Evolutionary conservation across 768 basidiomycete species (phyloP).

Genomic region (Kwoniella europaea): DNA sequence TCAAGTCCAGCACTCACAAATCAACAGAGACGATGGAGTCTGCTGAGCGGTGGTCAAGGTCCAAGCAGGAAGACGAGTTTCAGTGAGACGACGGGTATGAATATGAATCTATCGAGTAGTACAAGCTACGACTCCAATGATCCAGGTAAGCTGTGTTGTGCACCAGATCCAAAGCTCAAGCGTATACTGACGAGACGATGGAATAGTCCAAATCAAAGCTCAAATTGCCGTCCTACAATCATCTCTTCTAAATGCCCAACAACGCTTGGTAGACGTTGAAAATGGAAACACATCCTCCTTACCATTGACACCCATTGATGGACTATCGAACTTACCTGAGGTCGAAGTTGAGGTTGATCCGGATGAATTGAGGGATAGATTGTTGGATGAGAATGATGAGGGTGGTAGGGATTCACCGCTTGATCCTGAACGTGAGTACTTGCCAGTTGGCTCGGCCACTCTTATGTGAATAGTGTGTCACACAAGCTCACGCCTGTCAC

Average conservation of each 20-base stretch:
- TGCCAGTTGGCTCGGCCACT: too few species aligned
- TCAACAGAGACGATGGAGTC: slow-evolving; percentile 18
- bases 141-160: slow-evolving; percentile 20
- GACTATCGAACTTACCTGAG: slow-evolving; percentile 18
- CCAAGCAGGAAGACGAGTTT: slow-evolving; percentile 24
- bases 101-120: slow-evolving; percentile 14
- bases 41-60: slow-evolving; percentile 24
- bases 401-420: slow-evolving; percentile 13
- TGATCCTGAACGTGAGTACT: slow-evolving; percentile 17
- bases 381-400: slow-evolving; percentile 7
- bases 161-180: not conserved
- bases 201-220: slow-evolving; percentile 32
- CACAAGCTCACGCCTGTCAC: not conserved
- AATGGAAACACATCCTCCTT: slow-evolving; percentile 18
- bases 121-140: slow-evolving; percentile 12
- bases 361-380: slow-evolving; percentile 4
- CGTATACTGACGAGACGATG: not conserved
- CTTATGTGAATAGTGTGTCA: too few species aligned
- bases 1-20: slow-evolving; percentile 13
- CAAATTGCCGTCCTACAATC: slow-evolving; percentile 28
- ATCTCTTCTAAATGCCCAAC: slow-evolving; percentile 32
- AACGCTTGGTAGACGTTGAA: slow-evolving; percentile 23
- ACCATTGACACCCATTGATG: slow-evolving; percentile 29
- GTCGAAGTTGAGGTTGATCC: slow-evolving; percentile 16
- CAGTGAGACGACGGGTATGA: slow-evolving; percentile 9